phyloP scores from a whole-genome alignment of 2,329 filamentous ascomycete genomes.

The Alternaria longipes region DNA sequence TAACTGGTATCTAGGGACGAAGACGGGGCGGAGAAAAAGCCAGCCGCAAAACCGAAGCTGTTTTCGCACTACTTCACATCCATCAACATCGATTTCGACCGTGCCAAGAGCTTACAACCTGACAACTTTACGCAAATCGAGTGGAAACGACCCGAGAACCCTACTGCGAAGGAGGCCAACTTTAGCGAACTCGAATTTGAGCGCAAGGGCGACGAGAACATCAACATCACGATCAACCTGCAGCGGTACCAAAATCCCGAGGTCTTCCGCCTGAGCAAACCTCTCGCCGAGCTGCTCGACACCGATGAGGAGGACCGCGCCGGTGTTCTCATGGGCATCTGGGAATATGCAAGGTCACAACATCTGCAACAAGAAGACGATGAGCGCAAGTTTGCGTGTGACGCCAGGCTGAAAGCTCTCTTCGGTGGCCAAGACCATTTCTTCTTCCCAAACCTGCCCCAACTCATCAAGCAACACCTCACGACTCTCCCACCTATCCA shows the following conservation, averaged over 20 bases:
- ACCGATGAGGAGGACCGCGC: constrained; percentile 86
- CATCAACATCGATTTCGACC: constrained; percentile 71
- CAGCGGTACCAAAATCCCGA: constrained; percentile 86
- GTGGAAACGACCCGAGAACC: constrained; percentile 83
- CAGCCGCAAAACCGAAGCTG: constrained; percentile 62
- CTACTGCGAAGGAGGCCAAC: constrained; percentile 72
- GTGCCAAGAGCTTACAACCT: constrained; percentile 70
- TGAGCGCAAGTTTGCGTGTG: constrained; percentile 89
- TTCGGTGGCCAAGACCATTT: constrained; percentile 75
- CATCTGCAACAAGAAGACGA: constrained; percentile 94
- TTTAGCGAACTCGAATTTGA: constrained; percentile 94
- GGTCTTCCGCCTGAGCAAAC: constrained; percentile 79
- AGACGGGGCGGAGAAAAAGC: constrained; percentile 56
- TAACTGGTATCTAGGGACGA: constrained; percentile 56
- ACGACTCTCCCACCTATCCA: constrained; percentile 81
- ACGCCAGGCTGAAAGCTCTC: constrained; percentile 81
- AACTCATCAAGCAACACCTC: constrained; percentile 81
- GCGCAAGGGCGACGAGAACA: constrained; percentile 88
- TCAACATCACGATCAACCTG: constrained; percentile 89
- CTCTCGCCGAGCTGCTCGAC: constrained; percentile 84
- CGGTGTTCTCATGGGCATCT: constrained; percentile 88
- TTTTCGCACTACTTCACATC: constrained; percentile 81
- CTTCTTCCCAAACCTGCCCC: constrained; percentile 84
- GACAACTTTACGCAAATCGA: constrained; percentile 72
- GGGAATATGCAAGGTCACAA: constrained; percentile 91